Evolutionary conservation across 2,329 filamentous ascomycete genomes (phyloP).

Genomic region (Penicillium sp.): DNA sequence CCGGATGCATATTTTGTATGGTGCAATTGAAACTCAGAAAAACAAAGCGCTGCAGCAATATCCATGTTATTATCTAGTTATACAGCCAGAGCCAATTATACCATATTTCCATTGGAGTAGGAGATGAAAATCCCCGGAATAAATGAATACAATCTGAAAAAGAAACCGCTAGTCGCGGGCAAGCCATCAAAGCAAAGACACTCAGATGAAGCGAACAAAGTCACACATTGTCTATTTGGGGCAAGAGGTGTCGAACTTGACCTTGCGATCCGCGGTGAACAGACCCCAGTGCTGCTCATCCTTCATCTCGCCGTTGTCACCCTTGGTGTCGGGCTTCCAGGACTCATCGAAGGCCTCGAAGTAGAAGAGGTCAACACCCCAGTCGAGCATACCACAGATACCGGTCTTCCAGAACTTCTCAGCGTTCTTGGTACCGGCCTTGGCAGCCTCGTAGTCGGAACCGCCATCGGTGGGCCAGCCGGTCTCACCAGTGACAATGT

Average conservation of each 20-base stretch:
- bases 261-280: slow-evolving; percentile 58
- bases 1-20: not conserved
- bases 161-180: not conserved
- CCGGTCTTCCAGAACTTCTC: slow-evolving; percentile 59
- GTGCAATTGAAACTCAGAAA: not conserved
- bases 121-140: not conserved
- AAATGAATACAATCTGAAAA: slow-evolving; percentile 17
- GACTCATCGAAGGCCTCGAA: slow-evolving; percentile 73
- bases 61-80: not conserved
- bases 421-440: slow-evolving; percentile 59
- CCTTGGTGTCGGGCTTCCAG: slow-evolving; percentile 64
- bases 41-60: not conserved
- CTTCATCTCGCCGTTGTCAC: slow-evolving; percentile 60
- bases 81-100: not conserved
- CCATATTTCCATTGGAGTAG: slow-evolving; percentile 6
- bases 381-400: slow-evolving; percentile 63
- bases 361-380: slow-evolving; percentile 68
- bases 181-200: not conserved
- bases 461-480: slow-evolving; percentile 64
- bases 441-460: slow-evolving; percentile 59
- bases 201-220: not conserved
- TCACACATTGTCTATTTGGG: slow-evolving; percentile 20
- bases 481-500: slow-evolving; percentile 69
- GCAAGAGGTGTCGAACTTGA: slow-evolving; percentile 57
- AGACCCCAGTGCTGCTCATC: slow-evolving; percentile 70